Evolutionary conservation across 2,329 filamentous ascomycete genomes (phyloP), one percentile per base, ranked within the genome.

Genomic region (Lithohypha guttulata): DNA sequence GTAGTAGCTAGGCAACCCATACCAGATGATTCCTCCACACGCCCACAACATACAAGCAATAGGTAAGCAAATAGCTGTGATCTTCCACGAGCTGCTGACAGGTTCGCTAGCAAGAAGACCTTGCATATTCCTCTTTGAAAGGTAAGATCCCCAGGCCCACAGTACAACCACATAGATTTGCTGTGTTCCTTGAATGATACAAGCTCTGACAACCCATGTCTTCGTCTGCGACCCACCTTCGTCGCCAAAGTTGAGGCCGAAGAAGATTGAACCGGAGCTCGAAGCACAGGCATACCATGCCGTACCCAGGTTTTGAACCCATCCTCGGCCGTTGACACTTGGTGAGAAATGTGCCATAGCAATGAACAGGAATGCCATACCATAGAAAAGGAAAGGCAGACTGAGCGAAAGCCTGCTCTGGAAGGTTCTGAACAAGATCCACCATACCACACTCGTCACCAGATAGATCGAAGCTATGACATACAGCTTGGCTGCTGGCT

Each of bases 1-100:
- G 59, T 81, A 81, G 59, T 76, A 81, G 46, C 73, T 71, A 4
- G 77, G 77, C 6, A 81, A 64, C n/a, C 77, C 77, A 21, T 73
- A 56, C 57, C 65, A 76, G 26, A 79, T 61, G 2, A 75, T 49
- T 3, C 66, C 26, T 13, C 73, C 75, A 8, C 79, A 60, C 9
- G 53, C 55, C 70, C 72, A 79, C 15, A 81, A 56, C 37, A 78
- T 53, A 3, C 71, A 26, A 0, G 75, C 67, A 33, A 81, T 63
- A 0, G 77, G 76, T 2, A 76, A 53, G 22, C 70, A 71, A 42
- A 79, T 68, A 14, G 70, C 70, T 3, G 61, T 68, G 49, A 67
- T 62, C 39, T 56, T 58, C 57, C 66, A 68, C 6, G 58, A 61
- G 33, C 63, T 60, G 4, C 59, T 61, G 30, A 66, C 57, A 21